Evolutionary conservation across 1,139 yeast species (phyloP), one percentile per base, ranked within the genome.

Genomic region (Meyerozyma smithsonii): DNA sequence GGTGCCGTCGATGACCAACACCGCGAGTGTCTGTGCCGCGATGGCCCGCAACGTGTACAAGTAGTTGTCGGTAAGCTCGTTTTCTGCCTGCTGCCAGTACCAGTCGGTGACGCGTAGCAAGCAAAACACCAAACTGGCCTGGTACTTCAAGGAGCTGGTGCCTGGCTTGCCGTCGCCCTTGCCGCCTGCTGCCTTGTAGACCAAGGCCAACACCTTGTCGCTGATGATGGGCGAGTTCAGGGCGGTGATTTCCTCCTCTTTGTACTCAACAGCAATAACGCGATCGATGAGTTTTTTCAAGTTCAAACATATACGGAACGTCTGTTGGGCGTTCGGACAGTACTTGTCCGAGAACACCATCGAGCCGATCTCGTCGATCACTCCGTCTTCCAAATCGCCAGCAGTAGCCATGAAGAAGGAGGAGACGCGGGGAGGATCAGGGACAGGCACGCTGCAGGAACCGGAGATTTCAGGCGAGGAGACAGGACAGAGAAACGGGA

Each of bases 101-200:
- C 96, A 88, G 28, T 74, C 77, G 39, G 84, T 75, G n/a, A 85
- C 92, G 50, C 78, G 81, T 45, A 88, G 63, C 43, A 88, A 66
- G 39, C 85, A 80, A 60, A 84, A 88, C 1, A 85, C 70, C 39
- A 87, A 58, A 19, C 78, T 70, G 0, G 90, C 83, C 39, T 83
- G 76, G 55, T 85, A 87, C 51, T 79, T 77, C 49, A 73, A 68
- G 1, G 82, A 69, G 4, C 84, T 70, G 0, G 83, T 64, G 1
- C 81, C 84, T 10, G 54, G 50, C 39, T 66, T 61, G 12, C 90
- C 87, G 36, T 73, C 62, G 3, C 87, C 85, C 42, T 73, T 71
- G 15, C 96, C 96, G 8, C 95, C 95, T 15, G 95, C 95, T 3
- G 96, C 94, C 35, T 72, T 72, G 42, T 76, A 71, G 1, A 81